These are phyloP conservation scores for Mycena haematopus DNA, from an alignment of 768 basidiomycete species.

Conservation along the genomic window DNA sequence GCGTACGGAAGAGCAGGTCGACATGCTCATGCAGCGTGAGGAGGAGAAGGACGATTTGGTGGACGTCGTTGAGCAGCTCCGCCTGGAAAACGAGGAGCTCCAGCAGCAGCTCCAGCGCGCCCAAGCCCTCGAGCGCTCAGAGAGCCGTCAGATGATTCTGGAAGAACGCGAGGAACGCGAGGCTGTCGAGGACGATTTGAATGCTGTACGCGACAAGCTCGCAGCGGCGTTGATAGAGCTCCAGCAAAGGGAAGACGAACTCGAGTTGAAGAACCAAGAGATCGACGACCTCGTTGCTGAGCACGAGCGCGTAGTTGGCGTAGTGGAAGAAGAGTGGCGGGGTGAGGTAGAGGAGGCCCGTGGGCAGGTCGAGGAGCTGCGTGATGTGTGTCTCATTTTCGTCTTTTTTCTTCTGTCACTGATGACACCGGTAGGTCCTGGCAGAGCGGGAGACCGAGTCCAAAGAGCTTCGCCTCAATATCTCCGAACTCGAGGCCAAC, in stretches of 20 bases:
- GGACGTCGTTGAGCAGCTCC: slow-evolving; percentile 69
- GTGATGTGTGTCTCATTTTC: slow-evolving; percentile 57
- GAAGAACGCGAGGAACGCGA: slow-evolving; percentile 80
- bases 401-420: background rate
- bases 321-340: slow-evolving; percentile 85
- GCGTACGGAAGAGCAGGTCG: slow-evolving; percentile 63
- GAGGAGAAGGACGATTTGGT: slow-evolving; percentile 77
- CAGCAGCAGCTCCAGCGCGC: slow-evolving; percentile 63
- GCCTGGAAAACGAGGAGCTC: slow-evolving; percentile 70
- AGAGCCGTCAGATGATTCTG: slow-evolving; percentile 72
- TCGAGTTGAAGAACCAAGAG: slow-evolving; percentile 79
- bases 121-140: slow-evolving; percentile 70
- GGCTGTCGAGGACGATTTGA: slow-evolving; percentile 79
- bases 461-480: slow-evolving; percentile 72
- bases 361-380: slow-evolving; percentile 79
- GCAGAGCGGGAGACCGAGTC: slow-evolving; percentile 83
- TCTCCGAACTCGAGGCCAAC: slow-evolving; percentile 78
- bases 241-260: slow-evolving; percentile 86
- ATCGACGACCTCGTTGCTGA: slow-evolving; percentile 80
- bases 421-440: slow-evolving; percentile 58
- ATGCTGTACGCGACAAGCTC: slow-evolving; percentile 74
- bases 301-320: slow-evolving; percentile 72
- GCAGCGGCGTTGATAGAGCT: slow-evolving; percentile 84
- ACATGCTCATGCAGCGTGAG: slow-evolving; percentile 59
- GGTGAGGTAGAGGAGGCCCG: slow-evolving; percentile 86